Evolutionary conservation across 2,329 filamentous ascomycete genomes (phyloP).

Genomic region (Colletotrichum eremochloae): DNA sequence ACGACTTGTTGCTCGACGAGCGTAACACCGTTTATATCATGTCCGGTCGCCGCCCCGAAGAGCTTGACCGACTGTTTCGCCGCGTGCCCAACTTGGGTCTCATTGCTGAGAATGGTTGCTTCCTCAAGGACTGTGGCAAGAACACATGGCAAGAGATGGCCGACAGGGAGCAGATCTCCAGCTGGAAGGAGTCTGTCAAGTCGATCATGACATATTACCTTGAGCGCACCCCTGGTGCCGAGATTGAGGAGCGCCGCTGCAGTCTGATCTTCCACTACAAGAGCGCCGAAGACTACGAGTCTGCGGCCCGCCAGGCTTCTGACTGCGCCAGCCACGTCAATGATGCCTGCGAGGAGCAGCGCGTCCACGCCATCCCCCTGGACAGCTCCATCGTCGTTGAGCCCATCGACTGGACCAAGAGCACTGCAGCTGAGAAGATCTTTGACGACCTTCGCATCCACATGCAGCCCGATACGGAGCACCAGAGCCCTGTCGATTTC

Average conservation of each 20-base stretch:
- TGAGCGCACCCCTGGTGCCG: constrained; percentile 88
- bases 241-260: constrained; percentile 92
- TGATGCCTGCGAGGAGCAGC: constrained; percentile 86
- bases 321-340: constrained; percentile 97
- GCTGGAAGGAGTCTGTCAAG: constrained; percentile 88
- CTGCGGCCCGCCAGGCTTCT: constrained; percentile 82
- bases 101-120: constrained; percentile 96
- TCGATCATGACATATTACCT: constrained; percentile 90
- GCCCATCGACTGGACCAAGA: constrained; percentile 88
- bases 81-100: constrained; percentile 86
- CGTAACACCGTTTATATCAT: constrained; percentile 93
- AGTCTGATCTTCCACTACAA: constrained; percentile 93
- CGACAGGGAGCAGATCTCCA: constrained; percentile 75
- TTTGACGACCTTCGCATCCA: constrained; percentile 69
- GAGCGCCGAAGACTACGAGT: constrained; percentile 80
- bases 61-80: constrained; percentile 88
- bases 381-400: constrained; percentile 88
- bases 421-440: constrained; percentile 82
- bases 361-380: constrained; percentile 85
- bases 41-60: constrained; percentile 88
- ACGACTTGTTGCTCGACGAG: constrained; percentile 83
- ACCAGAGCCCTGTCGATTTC: constrained; percentile 77
- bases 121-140: constrained; percentile 78
- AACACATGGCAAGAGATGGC: constrained; percentile 84
- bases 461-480: constrained; percentile 50